Evolutionary conservation across 352 stramenopile genomes (phyloP), one percentile per base, ranked within the genome.

Genomic region (Phytophthora cactorum): DNA sequence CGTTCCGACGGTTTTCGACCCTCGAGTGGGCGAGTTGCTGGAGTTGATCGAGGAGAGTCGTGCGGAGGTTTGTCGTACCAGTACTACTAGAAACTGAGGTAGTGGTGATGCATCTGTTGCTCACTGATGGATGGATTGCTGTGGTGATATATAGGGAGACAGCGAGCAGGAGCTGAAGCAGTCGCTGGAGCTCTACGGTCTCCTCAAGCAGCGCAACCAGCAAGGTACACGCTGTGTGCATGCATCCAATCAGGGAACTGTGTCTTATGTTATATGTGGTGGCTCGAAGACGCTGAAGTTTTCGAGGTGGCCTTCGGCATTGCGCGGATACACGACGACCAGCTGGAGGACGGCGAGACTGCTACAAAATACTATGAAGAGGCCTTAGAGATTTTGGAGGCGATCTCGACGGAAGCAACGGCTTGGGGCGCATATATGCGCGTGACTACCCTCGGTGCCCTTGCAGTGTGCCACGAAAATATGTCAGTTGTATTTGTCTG

Each of bases 231-330:
- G 22, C 22, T 22, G 22, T 22, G 22, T 22, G 22, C 22, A 52
- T 49, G 4, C n/a, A 8, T 59, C 14, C 31, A 28, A 5, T 50
- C 12, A 17, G 11, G 14, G 22, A 50, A 27, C 10, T 10, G n/a
- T 57, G 7, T 43, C 44, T 55, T 14, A 43, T 46, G 17, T 27
- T 56, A 43, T 8, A 12, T 54, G 5, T 17, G 12, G n/a, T 38
- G 12, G 5, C 10, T 28, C 22, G 41, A 22, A 75, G 63, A 66
- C 25, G 9, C 46, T 12, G 63, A 75, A 12, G 22, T 46, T 4
- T 72, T 72, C 53, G 52, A 72, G 27, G 58, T 62, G 11, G 68
- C 58, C 3, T 75, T 72, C n/a, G 49, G 58, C 22, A 75, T 75
- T 56, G 68, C 68, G 17, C 59, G 53, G 47, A 65, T 72, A 51